phyloP scores from a whole-genome alignment of 192 early-diverging fungal species.

The Bifiguratus adelaidae region DNA sequence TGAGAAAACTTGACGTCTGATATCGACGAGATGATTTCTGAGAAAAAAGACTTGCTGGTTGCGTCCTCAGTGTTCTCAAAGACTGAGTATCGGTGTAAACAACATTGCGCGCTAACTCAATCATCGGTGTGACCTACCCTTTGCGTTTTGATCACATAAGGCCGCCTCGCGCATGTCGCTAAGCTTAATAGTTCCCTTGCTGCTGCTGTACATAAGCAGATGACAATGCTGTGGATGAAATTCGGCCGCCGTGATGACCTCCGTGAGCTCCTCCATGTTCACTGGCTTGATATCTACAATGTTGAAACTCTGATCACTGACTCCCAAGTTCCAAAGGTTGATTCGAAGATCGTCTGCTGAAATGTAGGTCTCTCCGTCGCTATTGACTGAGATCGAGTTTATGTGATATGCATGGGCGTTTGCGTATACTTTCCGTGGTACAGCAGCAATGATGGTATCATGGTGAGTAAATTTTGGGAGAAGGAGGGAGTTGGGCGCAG shows the following conservation, averaged over 20 bases:
- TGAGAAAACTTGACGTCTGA: conserved; percentile 94
- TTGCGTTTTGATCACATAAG: conserved; percentile 89
- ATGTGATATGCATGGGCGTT: conserved; percentile 99
- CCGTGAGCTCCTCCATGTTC: conserved; percentile 99
- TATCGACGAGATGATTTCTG: conserved; percentile 98
- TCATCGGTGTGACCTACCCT: conserved; percentile 47
- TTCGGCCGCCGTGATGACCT: conserved; percentile 97
- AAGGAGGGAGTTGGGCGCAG: conserved; percentile 32
- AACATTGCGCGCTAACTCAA: background rate
- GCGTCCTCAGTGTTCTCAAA: conserved; percentile 96
- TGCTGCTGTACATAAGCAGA: conserved; percentile 96
- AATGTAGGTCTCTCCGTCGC: conserved; percentile 95
- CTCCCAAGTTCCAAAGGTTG: conserved; percentile 97
- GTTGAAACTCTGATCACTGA: conserved; percentile 98
- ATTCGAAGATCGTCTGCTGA: conserved; percentile 97
- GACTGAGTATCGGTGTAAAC: conserved; percentile 34
- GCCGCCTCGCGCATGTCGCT: conserved; percentile 94
- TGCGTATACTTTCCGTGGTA: conserved; percentile 91
- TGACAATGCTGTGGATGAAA: conserved; percentile 96
- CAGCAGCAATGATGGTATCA: conserved; percentile 93
- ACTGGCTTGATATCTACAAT: conserved; percentile 99
- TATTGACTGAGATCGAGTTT: conserved; percentile 99
- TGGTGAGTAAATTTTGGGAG: conserved; percentile 81
- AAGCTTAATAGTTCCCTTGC: conserved; percentile 95
- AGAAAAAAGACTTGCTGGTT: conserved; percentile 95